phyloP scores from a whole-genome alignment of 2,329 filamentous ascomycete species.

The Sporothrix luriei region DNA sequence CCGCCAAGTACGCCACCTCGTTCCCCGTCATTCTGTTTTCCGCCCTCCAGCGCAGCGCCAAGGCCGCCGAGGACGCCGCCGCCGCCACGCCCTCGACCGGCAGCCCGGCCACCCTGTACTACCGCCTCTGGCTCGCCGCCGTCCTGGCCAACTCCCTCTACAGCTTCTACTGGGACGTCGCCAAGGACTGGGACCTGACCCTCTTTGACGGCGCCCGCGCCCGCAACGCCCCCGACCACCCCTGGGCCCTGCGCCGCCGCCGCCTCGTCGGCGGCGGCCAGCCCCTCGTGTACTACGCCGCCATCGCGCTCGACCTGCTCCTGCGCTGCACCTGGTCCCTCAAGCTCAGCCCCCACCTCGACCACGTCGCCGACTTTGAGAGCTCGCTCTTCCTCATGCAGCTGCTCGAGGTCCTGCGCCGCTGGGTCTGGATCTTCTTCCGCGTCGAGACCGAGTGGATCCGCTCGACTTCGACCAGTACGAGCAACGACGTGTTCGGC shows the following conservation, averaged over 20 bases:
- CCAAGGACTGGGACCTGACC: conserved; percentile 94
- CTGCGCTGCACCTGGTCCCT: conserved; percentile 89
- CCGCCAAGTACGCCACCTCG: conserved; percentile 88
- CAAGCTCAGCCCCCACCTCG: conserved; percentile 79
- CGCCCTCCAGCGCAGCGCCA: conserved; percentile 69
- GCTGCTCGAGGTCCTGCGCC: conserved; percentile 78
- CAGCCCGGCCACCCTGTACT: conserved; percentile 46
- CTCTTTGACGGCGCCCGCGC: conserved; percentile 65
- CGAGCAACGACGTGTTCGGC: conserved; percentile 34
- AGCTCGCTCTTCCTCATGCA: conserved; percentile 86
- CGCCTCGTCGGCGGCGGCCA: conserved; percentile 66
- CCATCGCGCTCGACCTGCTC: conserved; percentile 75
- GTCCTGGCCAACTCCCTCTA: conserved; percentile 84
- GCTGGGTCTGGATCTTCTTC: conserved; percentile 98
- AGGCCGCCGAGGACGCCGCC: conserved; percentile 41
- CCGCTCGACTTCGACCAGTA: conserved; percentile 46
- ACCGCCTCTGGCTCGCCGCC: conserved; percentile 68
- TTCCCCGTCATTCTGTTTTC: conserved; percentile 88
- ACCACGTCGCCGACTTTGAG: conserved; percentile 84
- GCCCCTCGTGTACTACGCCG: conserved; percentile 76
- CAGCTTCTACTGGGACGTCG: conserved; percentile 98
- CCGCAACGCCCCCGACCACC: conserved; percentile 65
- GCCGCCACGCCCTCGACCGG: conserved; percentile 35
- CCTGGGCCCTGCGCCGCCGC: conserved; percentile 75
- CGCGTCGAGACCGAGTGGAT: conserved; percentile 93